Percentiles rank a stretch among this genome's conserved stretches.
These are phyloP conservation scores for Geotrichum aggregatum DNA, from an alignment of 1,139 yeast genomes.

Conservation along the genomic window DNA sequence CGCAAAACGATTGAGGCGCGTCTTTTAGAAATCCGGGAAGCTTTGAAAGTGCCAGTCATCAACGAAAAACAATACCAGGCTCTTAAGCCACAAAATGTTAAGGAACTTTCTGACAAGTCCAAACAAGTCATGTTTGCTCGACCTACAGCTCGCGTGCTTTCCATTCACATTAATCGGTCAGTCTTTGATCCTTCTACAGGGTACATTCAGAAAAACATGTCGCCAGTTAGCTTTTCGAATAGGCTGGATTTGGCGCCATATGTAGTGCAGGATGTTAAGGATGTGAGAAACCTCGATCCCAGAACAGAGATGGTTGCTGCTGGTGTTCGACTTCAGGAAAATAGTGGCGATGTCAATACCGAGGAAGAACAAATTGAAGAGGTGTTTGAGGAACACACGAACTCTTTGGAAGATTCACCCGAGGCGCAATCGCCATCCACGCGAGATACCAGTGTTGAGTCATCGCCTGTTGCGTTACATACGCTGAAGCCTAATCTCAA, in stretches of 20 bases:
- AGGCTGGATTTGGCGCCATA: conserved; percentile 61
- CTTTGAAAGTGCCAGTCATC: conserved; percentile 61
- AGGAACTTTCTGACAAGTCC: conserved; percentile 70
- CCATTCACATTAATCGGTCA: conserved; percentile 84
- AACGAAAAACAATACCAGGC: conserved; percentile 74
- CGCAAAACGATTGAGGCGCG: conserved; percentile 48
- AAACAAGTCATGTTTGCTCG: conserved; percentile 75
- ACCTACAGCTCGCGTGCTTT: conserved; percentile 72
- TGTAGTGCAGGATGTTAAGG: conserved; percentile 60
- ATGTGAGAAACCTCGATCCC: conserved; percentile 70
- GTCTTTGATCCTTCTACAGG: conserved; percentile 87
- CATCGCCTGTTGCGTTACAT: not conserved
- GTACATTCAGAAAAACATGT: conserved; percentile 75
- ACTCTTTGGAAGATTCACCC: conserved; percentile 20
- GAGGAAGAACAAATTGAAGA: conserved; percentile 24
- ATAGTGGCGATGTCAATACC: conserved; percentile 25
- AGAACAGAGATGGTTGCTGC: conserved; percentile 53
- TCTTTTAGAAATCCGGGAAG: conserved; percentile 52
- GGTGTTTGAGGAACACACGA: conserved; percentile 20
- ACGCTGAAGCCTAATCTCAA: not conserved
- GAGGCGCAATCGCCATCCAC: conserved; percentile 13
- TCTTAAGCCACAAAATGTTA: conserved; percentile 70
- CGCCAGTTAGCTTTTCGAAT: conserved; percentile 72
- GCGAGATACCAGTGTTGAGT: not conserved
- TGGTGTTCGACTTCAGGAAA: conserved; percentile 46